Percentiles rank a stretch among this genome's conserved stretches.
These are phyloP conservation scores for Aspergillus fumigatiaffinis DNA, from an alignment of 2,329 filamentous ascomycete genomes.

Conservation along the genomic window DNA sequence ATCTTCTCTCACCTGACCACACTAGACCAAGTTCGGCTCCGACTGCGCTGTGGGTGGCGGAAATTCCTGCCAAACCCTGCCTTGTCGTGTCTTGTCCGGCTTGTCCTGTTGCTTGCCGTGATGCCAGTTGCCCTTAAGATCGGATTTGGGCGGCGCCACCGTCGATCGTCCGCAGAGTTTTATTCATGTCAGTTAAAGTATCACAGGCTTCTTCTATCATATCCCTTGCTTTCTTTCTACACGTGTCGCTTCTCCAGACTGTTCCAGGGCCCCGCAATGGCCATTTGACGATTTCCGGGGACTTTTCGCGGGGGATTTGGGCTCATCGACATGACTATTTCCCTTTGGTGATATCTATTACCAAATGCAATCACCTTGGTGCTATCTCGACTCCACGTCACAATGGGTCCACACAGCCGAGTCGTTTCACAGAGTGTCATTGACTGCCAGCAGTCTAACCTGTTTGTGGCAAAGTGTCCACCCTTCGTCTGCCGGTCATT, in stretches of 20 bases:
- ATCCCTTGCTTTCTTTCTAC: neutral
- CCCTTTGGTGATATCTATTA: neutral
- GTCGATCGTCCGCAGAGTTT: neutral
- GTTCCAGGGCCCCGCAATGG: neutral
- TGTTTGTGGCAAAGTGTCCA: neutral
- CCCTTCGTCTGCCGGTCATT: neutral
- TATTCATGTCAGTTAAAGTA: no score
- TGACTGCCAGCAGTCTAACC: neutral
- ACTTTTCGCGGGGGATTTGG: neutral
- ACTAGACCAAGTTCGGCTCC: neutral
- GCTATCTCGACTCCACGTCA: neutral
- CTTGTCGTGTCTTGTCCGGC: neutral
- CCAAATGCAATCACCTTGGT: neutral
- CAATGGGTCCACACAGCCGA: neutral
- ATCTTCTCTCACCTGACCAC: neutral
- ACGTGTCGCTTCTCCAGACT: neutral
- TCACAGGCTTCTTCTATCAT: neutral
- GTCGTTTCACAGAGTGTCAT: neutral
- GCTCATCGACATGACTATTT: neutral
- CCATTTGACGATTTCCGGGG: neutral
- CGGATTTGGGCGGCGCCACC: neutral
- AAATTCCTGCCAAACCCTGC: neutral
- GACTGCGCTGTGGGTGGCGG: neutral
- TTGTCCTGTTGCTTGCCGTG: neutral
- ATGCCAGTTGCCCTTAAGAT: neutral